These are phyloP conservation scores for Coniochaeta sp. DNA, from an alignment of 2,329 filamentous ascomycete species.

Conservation along the genomic window DNA sequence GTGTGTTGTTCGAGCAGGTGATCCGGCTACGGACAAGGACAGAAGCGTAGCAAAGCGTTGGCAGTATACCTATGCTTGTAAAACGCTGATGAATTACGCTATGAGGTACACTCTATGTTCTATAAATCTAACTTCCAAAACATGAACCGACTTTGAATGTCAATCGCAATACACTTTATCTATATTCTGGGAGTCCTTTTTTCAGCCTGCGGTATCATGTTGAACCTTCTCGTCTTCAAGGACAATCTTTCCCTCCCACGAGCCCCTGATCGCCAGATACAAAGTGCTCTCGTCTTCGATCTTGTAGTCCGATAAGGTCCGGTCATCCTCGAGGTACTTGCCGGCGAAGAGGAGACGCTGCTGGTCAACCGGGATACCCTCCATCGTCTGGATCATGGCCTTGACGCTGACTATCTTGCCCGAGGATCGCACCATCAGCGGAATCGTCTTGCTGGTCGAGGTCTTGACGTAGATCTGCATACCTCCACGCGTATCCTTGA, in stretches of 20 bases:
- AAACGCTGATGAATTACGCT: not conserved
- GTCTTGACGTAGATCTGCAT: not conserved
- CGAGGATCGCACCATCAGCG: not conserved
- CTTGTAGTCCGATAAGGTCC: not conserved
- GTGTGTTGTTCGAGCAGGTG: not conserved
- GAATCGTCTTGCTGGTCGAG: not conserved
- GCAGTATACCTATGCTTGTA: too few relatives aligned
- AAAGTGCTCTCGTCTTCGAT: not conserved
- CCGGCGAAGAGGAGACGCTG: not conserved
- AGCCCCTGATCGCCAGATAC: too few relatives aligned
- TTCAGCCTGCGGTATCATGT: too few relatives aligned
- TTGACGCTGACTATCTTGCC: not conserved
- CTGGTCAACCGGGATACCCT: not conserved
- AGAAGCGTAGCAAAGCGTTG: too few relatives aligned
- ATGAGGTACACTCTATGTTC: too few relatives aligned
- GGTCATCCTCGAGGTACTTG: not conserved
- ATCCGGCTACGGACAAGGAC: too few relatives aligned
- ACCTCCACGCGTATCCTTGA: too few relatives aligned
- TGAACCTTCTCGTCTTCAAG: not conserved
- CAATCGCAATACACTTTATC: too few relatives aligned
- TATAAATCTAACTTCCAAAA: too few relatives aligned
- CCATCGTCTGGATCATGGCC: not conserved
- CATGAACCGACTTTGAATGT: too few relatives aligned
- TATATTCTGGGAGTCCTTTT: too few relatives aligned
- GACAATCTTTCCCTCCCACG: not conserved